Percentiles rank a stretch among this genome's conserved stretches.
Evolutionary conservation across 441 rosid species (phyloP).

Genomic region (Daphne laureola): DNA sequence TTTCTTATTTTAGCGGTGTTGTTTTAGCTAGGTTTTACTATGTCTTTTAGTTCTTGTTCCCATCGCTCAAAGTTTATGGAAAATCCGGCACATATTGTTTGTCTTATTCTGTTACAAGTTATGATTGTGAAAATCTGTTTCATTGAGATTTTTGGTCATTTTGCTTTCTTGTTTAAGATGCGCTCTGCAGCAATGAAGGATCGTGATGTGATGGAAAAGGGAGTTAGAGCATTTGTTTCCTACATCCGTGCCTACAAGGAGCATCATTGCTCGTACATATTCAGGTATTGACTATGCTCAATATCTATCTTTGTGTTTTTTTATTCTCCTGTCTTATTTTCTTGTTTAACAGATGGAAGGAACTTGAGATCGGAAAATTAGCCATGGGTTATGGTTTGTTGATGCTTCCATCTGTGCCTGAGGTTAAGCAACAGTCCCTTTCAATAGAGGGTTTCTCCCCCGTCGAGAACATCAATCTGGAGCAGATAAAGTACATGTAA

Average conservation of each 20-base stretch:
- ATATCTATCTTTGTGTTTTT: background rate
- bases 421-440: conserved; percentile 68
- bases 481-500: conserved; percentile 77
- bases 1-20: too few species aligned
- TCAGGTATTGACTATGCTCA: conserved; percentile 36
- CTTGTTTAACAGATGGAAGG: conserved; percentile 52
- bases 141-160: conserved; percentile 4
- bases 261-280: conserved; percentile 72
- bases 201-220: conserved; percentile 88
- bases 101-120: too few species aligned
- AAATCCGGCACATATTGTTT: too few species aligned
- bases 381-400: conserved; percentile 90
- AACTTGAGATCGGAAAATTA: conserved; percentile 80
- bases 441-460: conserved; percentile 64
- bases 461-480: conserved; percentile 50
- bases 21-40: too few species aligned
- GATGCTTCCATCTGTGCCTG: conserved; percentile 76
- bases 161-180: conserved; percentile 40
- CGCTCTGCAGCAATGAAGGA: conserved; percentile 65
- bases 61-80: too few species aligned
- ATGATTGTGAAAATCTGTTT: background rate
- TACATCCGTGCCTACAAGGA: conserved; percentile 79
- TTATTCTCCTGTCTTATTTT: background rate
- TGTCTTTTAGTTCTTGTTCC: too few species aligned
- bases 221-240: conserved; percentile 81